phyloP scores from a whole-genome alignment of 345 rosid genomes.

The Draba incana region DNA sequence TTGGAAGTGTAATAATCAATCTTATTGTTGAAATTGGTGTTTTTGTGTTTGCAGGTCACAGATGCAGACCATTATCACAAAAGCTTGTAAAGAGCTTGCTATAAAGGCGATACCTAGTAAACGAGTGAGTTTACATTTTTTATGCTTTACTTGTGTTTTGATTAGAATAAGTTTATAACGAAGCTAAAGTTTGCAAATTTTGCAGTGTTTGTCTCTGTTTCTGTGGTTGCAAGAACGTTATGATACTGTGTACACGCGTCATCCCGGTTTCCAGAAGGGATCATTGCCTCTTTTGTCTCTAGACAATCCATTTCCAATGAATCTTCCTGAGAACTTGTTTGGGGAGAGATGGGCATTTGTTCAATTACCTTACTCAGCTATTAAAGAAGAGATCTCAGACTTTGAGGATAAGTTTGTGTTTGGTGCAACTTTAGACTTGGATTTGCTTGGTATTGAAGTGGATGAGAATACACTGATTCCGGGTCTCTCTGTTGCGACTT shows the following conservation, averaged over 20 bases:
- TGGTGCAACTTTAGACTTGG: slow-evolving; percentile 90
- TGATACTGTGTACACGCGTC: slow-evolving; percentile 76
- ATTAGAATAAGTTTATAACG: neutral
- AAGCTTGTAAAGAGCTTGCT: slow-evolving; percentile 80
- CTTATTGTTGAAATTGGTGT: neutral
- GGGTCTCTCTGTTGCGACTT: slow-evolving; percentile 89
- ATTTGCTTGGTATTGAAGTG: slow-evolving; percentile 84
- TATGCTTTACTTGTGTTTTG: neutral
- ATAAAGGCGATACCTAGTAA: slow-evolving; percentile 86
- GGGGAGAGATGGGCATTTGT: slow-evolving; percentile 98
- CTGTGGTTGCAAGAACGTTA: slow-evolving; percentile 93
- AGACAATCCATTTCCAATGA: slow-evolving; percentile 94
- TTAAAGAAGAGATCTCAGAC: slow-evolving; percentile 68
- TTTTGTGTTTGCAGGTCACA: slow-evolving; percentile 62
- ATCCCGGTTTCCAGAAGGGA: slow-evolving; percentile 95
- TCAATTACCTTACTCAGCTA: slow-evolving; percentile 87
- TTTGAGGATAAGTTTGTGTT: slow-evolving; percentile 62
- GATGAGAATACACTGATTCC: slow-evolving; percentile 77
- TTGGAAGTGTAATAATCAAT: neutral
- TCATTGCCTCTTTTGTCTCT: slow-evolving; percentile 75
- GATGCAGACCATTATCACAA: slow-evolving; percentile 93
- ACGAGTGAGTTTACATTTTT: slow-evolving; percentile 55
- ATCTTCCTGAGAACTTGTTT: slow-evolving; percentile 81
- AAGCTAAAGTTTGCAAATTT: slow-evolving; percentile 13
- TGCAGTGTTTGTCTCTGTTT: slow-evolving; percentile 82